These are phyloP conservation scores for Colletotrichum phormii DNA, from an alignment of 2,329 filamentous ascomycete genomes.

Conservation along the genomic window DNA sequence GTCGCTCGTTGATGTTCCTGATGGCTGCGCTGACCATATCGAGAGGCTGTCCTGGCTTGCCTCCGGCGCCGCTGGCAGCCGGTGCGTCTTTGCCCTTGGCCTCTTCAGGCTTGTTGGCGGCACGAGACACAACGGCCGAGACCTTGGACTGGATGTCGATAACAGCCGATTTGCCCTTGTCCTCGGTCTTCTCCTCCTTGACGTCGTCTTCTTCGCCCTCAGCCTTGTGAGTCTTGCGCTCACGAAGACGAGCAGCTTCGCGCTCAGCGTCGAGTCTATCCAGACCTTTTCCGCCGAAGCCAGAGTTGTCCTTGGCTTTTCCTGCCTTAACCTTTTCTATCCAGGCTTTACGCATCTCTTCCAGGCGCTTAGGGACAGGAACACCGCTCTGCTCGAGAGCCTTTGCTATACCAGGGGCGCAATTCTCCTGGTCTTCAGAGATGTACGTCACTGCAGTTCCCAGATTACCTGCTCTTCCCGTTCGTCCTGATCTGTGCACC, in stretches of 20 bases:
- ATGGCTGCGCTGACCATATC: slow-evolving; percentile 93
- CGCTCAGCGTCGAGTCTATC: slow-evolving; percentile 92
- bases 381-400: slow-evolving; percentile 93
- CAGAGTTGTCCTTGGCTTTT: slow-evolving; percentile 88
- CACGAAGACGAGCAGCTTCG: slow-evolving; percentile 85
- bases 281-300: slow-evolving; percentile 94
- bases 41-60: slow-evolving; percentile 70
- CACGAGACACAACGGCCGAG: slow-evolving; percentile 67
- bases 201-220: slow-evolving; percentile 87
- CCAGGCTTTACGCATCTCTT: slow-evolving; percentile 78
- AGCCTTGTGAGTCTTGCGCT: slow-evolving; percentile 90
- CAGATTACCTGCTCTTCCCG: slow-evolving; percentile 92
- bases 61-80: slow-evolving; percentile 65
- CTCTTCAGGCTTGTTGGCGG: slow-evolving; percentile 59
- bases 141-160: slow-evolving; percentile 73
- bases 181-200: slow-evolving; percentile 78
- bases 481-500: slow-evolving; percentile 92
- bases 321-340: slow-evolving; percentile 92
- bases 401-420: slow-evolving; percentile 87
- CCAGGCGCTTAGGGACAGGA: slow-evolving; percentile 77
- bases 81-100: slow-evolving; percentile 54
- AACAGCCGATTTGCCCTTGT: slow-evolving; percentile 76
- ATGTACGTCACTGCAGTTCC: slow-evolving; percentile 96
- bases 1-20: slow-evolving; percentile 88
- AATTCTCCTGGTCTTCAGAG: slow-evolving; percentile 91